Evolutionary conservation across 768 basidiomycete species (phyloP).

Genomic region (Xerocomus spinulosus): DNA sequence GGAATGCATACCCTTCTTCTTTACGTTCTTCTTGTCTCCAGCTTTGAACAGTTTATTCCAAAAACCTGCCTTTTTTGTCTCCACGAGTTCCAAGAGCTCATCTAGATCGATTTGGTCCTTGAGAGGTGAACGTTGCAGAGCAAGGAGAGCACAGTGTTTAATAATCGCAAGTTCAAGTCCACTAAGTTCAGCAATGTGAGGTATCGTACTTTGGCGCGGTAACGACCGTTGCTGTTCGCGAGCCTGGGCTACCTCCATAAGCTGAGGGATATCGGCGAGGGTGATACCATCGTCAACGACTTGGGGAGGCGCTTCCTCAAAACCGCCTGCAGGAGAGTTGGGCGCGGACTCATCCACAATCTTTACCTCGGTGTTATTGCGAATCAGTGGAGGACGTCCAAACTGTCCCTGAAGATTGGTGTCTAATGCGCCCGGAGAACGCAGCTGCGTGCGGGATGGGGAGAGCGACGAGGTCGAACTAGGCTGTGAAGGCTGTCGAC

Average conservation of each 20-base stretch:
- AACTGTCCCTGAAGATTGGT: conserved; percentile 40
- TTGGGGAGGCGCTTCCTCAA: conserved; percentile 36
- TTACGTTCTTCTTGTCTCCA: conserved; percentile 83
- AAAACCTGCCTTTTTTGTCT: conserved; percentile 88
- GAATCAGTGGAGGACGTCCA: conserved; percentile 63
- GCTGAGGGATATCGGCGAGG: conserved; percentile 88
- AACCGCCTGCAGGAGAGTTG: conserved; percentile 59
- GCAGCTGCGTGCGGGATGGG: conserved; percentile 35
- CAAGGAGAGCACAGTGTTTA: conserved; percentile 85
- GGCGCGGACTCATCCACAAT: conserved; percentile 81
- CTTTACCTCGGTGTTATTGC: conserved; percentile 82
- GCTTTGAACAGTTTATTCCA: conserved; percentile 96
- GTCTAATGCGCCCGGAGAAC: conserved; percentile 36
- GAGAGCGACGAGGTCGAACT: conserved; percentile 30
- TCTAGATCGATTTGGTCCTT: conserved; percentile 85
- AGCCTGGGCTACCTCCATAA: conserved; percentile 90
- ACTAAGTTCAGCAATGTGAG: conserved; percentile 79
- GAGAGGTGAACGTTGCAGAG: conserved; percentile 71
- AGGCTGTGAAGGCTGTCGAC: conserved; percentile 33
- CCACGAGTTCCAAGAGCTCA: conserved; percentile 89
- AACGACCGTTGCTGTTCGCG: conserved; percentile 83
- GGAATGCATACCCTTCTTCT: conserved; percentile 68
- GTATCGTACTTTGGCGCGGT: conserved; percentile 70
- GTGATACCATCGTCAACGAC: conserved; percentile 80
- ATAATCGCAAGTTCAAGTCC: conserved; percentile 85